Base-by-base conservation (phyloP, 163 green algal genomes). In the Chloroidium sp. region DNA sequence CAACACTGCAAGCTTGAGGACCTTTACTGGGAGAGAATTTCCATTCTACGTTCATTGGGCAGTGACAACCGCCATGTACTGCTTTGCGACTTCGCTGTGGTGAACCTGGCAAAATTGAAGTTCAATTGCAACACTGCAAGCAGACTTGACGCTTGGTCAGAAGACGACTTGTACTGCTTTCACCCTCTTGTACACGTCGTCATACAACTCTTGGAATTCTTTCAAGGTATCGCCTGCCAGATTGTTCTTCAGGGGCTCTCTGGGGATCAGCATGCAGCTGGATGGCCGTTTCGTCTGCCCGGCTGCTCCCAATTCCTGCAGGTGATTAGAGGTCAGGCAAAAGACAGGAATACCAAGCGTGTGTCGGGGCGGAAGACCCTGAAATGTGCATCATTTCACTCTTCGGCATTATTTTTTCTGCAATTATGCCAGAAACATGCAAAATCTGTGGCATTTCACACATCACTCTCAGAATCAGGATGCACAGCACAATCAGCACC, bases 201-300 rank as follows among this genome's bases (percentile, higher is more conserved):
- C 80, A 79, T 89, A 95, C 3, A 72, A 62, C 13, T 89, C 83
- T 57, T 86, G 62, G 79, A 87, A 92, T 62, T 92, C 88, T 76
- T 95, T 90, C 59, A 87, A 84, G 57, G 93, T 91, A 62, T 91
- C 88, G 0, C 90, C 86, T 0, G 69, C 81, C 1, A 85, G 83
- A n/a, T n/a, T n/a, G 2, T 81, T 85, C 86, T 97, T 97, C 1
- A 89, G 57, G 0, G 92, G 89, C 85, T 97, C 92, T 62, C 92
- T 91, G 69, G 98, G 85, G 58, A 99, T 82, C 1, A 99, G 92
- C 90, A 99, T 96, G 89, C 95, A 98, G 79, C 92, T 97, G 3
- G 96, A 99, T 58, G 96, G 95, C 36, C 96, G 90, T 87, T 99
- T 99, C 80, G 94, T 99, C 12, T 96, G 86, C 0, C 89, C 92